phyloP scores from a whole-genome alignment of 768 basidiomycete genomes.

The Scleroderma citrinum region DNA sequence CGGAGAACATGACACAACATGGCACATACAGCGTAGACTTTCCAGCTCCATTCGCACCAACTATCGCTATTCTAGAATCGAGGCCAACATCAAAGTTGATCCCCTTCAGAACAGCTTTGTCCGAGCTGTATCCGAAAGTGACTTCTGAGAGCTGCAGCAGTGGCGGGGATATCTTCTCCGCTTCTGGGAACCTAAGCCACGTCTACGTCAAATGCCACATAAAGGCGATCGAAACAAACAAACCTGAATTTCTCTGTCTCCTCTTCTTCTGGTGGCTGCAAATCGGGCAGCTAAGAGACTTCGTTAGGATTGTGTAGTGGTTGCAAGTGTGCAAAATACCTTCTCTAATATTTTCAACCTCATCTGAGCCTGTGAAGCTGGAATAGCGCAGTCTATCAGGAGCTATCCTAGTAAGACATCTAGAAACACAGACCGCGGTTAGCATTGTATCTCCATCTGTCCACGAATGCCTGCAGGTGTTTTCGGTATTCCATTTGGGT shows the following conservation, averaged over 20 bases:
- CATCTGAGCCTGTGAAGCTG: conserved; percentile 82
- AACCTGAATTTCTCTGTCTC: conserved; percentile 92
- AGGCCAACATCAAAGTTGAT: conserved; percentile 89
- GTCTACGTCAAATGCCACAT: neutral
- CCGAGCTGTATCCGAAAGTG: conserved; percentile 78
- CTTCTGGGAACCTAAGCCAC: conserved; percentile 73
- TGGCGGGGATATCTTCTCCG: conserved; percentile 96
- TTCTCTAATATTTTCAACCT: conserved; percentile 77
- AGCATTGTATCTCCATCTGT: conserved; percentile 96
- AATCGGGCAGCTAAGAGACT: conserved; percentile 68
- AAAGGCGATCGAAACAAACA: conserved; percentile 5
- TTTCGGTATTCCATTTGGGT: conserved; percentile 92
- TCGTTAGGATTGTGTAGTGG: neutral
- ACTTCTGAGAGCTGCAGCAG: conserved; percentile 88
- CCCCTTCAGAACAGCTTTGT: conserved; percentile 68
- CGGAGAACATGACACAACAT: neutral
- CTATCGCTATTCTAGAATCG: conserved; percentile 93
- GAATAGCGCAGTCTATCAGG: conserved; percentile 7
- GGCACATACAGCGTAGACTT: conserved; percentile 83
- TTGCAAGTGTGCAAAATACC: conserved; percentile 29
- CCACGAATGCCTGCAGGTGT: conserved; percentile 96
- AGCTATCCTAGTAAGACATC: neutral
- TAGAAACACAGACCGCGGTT: conserved; percentile 58
- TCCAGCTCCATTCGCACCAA: conserved; percentile 93
- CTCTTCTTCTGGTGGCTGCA: conserved; percentile 88